Evolutionary conservation across 2,329 filamentous ascomycete species (phyloP).

Genomic region (Cladosporium sp.): DNA sequence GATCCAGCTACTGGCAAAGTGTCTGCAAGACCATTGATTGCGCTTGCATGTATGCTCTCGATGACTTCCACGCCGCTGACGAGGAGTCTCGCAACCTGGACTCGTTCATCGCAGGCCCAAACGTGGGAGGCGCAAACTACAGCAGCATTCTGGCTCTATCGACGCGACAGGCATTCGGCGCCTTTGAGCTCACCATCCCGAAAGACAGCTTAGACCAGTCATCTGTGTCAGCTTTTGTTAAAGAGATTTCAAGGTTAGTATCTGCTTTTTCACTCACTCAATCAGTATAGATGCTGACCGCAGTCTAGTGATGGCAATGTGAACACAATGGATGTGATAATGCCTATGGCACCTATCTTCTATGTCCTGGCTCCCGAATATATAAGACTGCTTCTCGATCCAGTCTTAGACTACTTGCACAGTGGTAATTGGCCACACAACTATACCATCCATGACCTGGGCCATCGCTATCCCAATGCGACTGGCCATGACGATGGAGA

Average conservation of each 20-base stretch:
- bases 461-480: slow-evolving; percentile 62
- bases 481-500: slow-evolving; percentile 41
- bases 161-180: slow-evolving; percentile 49
- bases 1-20: slow-evolving; percentile 39
- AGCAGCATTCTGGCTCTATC: slow-evolving; percentile 38
- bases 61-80: slow-evolving; percentile 37
- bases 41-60: slow-evolving; percentile 37
- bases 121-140: slow-evolving; percentile 29
- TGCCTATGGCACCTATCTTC: slow-evolving; percentile 29
- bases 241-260: slow-evolving; percentile 44
- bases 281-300: not conserved
- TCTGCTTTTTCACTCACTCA: slow-evolving; percentile 24
- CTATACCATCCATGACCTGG: slow-evolving; percentile 75
- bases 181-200: slow-evolving; percentile 47
- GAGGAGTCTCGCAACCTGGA: slow-evolving; percentile 30
- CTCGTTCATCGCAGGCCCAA: slow-evolving; percentile 18
- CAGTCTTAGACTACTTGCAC: slow-evolving; percentile 41
- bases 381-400: slow-evolving; percentile 42
- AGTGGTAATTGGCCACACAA: slow-evolving; percentile 39
- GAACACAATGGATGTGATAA: slow-evolving; percentile 32
- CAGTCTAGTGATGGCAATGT: slow-evolving; percentile 34
- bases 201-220: slow-evolving; percentile 37
- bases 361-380: slow-evolving; percentile 41
- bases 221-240: slow-evolving; percentile 43
- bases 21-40: slow-evolving; percentile 31